Evolutionary conservation across 805 yeast species (phyloP).

Genomic region (Nakazawaea ernobii): DNA sequence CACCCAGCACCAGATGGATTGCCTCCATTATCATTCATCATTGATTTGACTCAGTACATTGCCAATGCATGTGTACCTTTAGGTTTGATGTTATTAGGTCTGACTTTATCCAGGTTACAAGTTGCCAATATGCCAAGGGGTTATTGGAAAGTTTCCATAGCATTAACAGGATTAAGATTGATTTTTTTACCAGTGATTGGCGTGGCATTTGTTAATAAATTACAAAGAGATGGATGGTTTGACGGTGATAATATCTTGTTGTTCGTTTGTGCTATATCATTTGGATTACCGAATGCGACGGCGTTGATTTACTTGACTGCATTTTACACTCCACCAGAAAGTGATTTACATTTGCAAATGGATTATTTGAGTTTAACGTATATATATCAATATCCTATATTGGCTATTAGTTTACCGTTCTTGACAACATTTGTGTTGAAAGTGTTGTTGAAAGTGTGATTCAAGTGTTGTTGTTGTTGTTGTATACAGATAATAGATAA

Average conservation of each 20-base stretch:
- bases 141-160: slow-evolving; percentile 60
- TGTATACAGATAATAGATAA: no score
- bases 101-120: slow-evolving; percentile 74
- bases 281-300: slow-evolving; percentile 85
- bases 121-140: slow-evolving; percentile 59
- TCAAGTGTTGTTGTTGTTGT: not conserved
- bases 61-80: slow-evolving; percentile 88
- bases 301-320: slow-evolving; percentile 86
- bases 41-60: slow-evolving; percentile 74
- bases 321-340: slow-evolving; percentile 65
- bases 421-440: slow-evolving; percentile 64
- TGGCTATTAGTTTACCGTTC: slow-evolving; percentile 69
- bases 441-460: slow-evolving; percentile 22
- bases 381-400: slow-evolving; percentile 64
- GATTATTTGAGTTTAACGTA: slow-evolving; percentile 78
- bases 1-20: slow-evolving; percentile 76
- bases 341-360: slow-evolving; percentile 55
- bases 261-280: slow-evolving; percentile 68
- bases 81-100: slow-evolving; percentile 79
- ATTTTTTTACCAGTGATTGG: slow-evolving; percentile 79
- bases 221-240: slow-evolving; percentile 60
- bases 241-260: slow-evolving; percentile 53
- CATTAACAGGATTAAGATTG: slow-evolving; percentile 52
- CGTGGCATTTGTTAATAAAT: slow-evolving; percentile 55
- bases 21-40: slow-evolving; percentile 80